Evolutionary conservation across 108 stramenopile species (phyloP).

Genomic region (Tribonema minus): DNA sequence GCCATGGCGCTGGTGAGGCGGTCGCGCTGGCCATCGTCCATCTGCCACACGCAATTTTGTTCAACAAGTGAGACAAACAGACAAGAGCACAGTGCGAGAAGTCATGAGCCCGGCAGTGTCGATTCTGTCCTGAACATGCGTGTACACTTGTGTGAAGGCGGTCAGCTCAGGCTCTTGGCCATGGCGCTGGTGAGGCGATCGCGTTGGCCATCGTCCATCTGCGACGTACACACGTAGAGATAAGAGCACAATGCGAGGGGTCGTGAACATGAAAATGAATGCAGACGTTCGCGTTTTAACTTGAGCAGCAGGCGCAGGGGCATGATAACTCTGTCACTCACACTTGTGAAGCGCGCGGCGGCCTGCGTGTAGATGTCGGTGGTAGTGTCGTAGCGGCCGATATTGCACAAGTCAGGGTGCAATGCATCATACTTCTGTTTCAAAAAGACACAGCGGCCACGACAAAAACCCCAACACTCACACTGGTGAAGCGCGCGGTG

Average conservation of each 20-base stretch:
- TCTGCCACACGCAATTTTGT: too few species aligned
- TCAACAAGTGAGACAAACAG: too few species aligned
- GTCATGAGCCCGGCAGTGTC: too few species aligned
- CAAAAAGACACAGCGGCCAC: background rate
- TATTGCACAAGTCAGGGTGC: background rate
- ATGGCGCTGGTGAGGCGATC: background rate
- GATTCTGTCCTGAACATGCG: too few species aligned
- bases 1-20: background rate
- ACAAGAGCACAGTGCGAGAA: too few species aligned
- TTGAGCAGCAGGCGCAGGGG: too few species aligned
- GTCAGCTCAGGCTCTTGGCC: background rate
- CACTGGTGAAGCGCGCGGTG: background rate
- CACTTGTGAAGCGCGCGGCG: background rate
- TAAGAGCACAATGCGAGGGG: too few species aligned
- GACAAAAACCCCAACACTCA: background rate
- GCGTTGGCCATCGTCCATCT: background rate
- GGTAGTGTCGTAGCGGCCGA: conserved; percentile 54
- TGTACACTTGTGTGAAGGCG: background rate
- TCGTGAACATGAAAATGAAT: too few species aligned
- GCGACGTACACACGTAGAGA: background rate
- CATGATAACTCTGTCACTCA: background rate
- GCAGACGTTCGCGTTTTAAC: too few species aligned
- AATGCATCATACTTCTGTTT: background rate
- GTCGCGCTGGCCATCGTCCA: background rate
- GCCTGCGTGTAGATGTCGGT: conserved; percentile 61